Conservation (phyloP, 768 basidiomycete species). For the Boletus rufocinnamomeus region DNA sequence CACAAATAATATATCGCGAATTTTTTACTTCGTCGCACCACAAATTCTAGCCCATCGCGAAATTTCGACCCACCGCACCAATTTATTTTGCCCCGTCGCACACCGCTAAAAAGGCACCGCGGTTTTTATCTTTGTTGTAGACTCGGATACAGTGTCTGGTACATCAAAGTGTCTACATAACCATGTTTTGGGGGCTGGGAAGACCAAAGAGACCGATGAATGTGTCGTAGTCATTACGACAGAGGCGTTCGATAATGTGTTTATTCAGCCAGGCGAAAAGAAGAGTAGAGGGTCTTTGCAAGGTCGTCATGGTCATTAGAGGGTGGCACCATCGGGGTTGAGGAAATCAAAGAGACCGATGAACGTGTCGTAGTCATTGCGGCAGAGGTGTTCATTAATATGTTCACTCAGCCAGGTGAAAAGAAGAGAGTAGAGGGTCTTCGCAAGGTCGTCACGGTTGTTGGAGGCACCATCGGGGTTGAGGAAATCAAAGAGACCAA, state of each 20-base stretch:
- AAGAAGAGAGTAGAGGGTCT: constrained; percentile 88
- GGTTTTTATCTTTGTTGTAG: too few species aligned
- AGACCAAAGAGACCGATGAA: constrained; percentile 95
- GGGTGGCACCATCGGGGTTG: too few species aligned
- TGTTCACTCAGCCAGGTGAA: constrained; percentile 97
- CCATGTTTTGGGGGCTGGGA: constrained; percentile 39
- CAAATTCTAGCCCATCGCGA: too few species aligned
- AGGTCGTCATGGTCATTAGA: constrained; percentile 92
- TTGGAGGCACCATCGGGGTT: constrained; percentile 89
- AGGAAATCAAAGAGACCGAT: constrained; percentile 93
- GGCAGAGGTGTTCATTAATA: constrained; percentile 92
- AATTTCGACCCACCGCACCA: too few species aligned
- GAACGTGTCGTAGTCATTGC: constrained; percentile 89
- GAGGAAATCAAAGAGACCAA: too few species aligned
- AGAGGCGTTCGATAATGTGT: constrained; percentile 91
- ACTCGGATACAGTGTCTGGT: too few species aligned
- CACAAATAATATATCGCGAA: too few species aligned
- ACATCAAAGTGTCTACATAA: too few species aligned
- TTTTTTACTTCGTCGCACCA: too few species aligned
- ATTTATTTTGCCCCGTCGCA: too few species aligned
- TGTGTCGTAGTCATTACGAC: constrained; percentile 87
- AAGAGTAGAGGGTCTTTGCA: constrained; percentile 86
- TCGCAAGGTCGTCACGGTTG: constrained; percentile 92
- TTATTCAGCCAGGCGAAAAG: constrained; percentile 97
- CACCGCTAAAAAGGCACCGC: too few species aligned